Evolutionary conservation across 106 monocot species (phyloP), one percentile per base, ranked within the genome.

Genomic region (Chionographis japonica): DNA sequence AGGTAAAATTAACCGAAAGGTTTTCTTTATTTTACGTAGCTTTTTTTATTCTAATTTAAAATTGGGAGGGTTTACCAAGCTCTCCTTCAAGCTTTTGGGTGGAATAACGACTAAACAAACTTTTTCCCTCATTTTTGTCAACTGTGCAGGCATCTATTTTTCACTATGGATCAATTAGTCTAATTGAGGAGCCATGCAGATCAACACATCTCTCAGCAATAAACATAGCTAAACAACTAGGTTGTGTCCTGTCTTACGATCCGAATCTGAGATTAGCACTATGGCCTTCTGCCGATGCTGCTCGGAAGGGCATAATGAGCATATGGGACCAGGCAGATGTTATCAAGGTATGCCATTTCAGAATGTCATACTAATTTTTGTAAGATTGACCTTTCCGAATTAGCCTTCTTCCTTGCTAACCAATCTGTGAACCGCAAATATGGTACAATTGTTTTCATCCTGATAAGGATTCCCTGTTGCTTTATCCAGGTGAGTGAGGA

Each of bases 81-180:
- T 27, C 27, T 27, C 1, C 27, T 27, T 27, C 27, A 27, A 27
- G 27, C 27, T 27, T 27, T 27, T 27, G 27, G 27, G 27, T 27
- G 27, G 27, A 27, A 27, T 27, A 27, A 27, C 27, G 0, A 46
- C 1, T 40, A 8, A 40, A 46, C 8, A 50, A 46, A 15, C 8
- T 49, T 16, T 8, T 16, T 49, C 9, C 64, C 8, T 70, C 1
- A 13, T 8, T 8, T 37, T 8, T 59, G 58, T 19, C 14, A 39
- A 13, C 27, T 42, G 37, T 0, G 10, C 66, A 85, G 81, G 78
- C 78, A 61, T 79, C 74, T 60, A 79, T 76, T 46, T 81, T 86
- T 68, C 86, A 86, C 72, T 79, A 76, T 61, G 86, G 86, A 8
- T 86, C 86, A 27, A 86, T 86, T 63, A 86, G 86, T 52, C 72